Percentiles rank a stretch among this genome's conserved stretches.
Evolutionary conservation across 129 eudicot species (phyloP).

Genomic region (Helichrysum umbraculigerum): DNA sequence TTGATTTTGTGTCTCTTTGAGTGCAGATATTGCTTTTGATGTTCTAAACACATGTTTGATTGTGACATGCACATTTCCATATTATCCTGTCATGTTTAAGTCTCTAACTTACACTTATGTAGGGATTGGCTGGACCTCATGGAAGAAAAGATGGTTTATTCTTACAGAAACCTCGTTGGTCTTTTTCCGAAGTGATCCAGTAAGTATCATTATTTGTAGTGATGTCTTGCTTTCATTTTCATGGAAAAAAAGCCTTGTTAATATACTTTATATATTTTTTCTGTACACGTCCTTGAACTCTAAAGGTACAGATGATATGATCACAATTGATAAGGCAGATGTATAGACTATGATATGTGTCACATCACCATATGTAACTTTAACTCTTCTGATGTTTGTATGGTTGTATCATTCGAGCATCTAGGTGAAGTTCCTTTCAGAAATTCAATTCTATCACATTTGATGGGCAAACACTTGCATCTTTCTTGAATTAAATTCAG

Average conservation of each 20-base stretch:
- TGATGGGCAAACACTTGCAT: too few relatives aligned
- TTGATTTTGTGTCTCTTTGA: not conserved
- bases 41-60: not conserved
- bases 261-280: constrained; percentile 1
- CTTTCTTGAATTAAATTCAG: too few relatives aligned
- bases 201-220: constrained; percentile 37
- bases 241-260: constrained; percentile 15
- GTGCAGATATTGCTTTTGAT: not conserved
- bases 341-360: not conserved
- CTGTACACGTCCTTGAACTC: not conserved
- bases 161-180: constrained; percentile 87
- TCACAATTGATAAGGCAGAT: constrained; percentile 3
- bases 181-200: constrained; percentile 94
- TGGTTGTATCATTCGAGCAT: not conserved
- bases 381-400: not conserved
- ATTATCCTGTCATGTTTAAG: constrained; percentile 3
- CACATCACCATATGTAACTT: constrained; percentile 9
- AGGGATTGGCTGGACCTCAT: constrained; percentile 99
- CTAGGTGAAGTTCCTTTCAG: not conserved
- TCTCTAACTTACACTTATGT: constrained; percentile 28
- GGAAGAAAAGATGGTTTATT: constrained; percentile 98
- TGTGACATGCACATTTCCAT: not conserved
- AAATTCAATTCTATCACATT: not conserved
- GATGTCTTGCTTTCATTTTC: constrained; percentile 16
- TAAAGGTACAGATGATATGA: not conserved